phyloP scores from a whole-genome alignment of 176 grass and related monocot genomes.

The Phyllostachys edulis region DNA sequence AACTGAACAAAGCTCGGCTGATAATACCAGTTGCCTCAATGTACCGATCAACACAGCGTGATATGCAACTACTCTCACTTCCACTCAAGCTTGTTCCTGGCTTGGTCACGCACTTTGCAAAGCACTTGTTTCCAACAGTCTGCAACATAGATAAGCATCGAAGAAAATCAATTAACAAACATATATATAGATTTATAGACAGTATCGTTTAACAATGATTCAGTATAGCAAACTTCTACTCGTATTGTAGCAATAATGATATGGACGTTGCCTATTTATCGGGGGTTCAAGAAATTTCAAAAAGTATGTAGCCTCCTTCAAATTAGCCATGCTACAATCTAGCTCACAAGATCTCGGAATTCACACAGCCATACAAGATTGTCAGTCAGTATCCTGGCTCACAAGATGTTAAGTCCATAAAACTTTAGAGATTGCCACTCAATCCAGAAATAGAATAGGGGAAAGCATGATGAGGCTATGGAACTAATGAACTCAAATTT shows the following conservation, averaged over 20 bases:
- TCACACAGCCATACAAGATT: not conserved
- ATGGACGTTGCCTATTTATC: not conserved
- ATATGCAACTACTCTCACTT: slow-evolving; percentile 84
- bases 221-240: not conserved
- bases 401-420: not conserved
- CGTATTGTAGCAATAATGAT: not conserved
- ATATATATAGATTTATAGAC: not conserved
- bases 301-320: not conserved
- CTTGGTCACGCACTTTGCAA: slow-evolving; percentile 86
- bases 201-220: not conserved
- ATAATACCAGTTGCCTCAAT: slow-evolving; percentile 83
- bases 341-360: not conserved
- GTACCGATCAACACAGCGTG: slow-evolving; percentile 79
- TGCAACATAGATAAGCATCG: slow-evolving; percentile 22
- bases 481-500: not conserved
- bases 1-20: slow-evolving; percentile 59
- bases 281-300: not conserved
- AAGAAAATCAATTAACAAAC: not conserved
- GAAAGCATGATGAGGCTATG: not conserved
- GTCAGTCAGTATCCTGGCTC: not conserved
- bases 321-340: not conserved
- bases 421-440: not conserved
- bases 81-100: slow-evolving; percentile 83
- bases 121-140: slow-evolving; percentile 91
- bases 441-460: not conserved